phyloP scores from a whole-genome alignment of 164 flowering plant genomes.

The Vitis vinifera region ASM3070453v1 NC_081810.1:20179001-20179500 shows the following conservation, averaged over 20 bases:
- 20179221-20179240: neutral
- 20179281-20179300: neutral
- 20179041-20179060: slow-evolving; percentile 49
- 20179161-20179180: slow-evolving; percentile 63
- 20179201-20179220: slow-evolving; percentile 4
- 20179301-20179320: neutral
- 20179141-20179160: slow-evolving; percentile 65
- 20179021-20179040: slow-evolving; percentile 47
- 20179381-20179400: neutral
- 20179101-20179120: slow-evolving; percentile 67
- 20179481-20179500: too few species aligned
- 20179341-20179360: neutral
- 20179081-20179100: slow-evolving; percentile 77
- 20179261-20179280: neutral
- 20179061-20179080: slow-evolving; percentile 49
- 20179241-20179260: neutral
- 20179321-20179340: neutral
- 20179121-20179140: slow-evolving; percentile 82
- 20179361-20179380: neutral
- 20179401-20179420: neutral
- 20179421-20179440: neutral
- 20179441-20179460: too few species aligned
- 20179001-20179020: slow-evolving; percentile 34
- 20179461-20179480: too few species aligned
- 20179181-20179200: slow-evolving; percentile 9